Base-by-base conservation (phyloP, 2,329 filamentous ascomycete genomes). In the Arachnomyces sp. region DNA sequence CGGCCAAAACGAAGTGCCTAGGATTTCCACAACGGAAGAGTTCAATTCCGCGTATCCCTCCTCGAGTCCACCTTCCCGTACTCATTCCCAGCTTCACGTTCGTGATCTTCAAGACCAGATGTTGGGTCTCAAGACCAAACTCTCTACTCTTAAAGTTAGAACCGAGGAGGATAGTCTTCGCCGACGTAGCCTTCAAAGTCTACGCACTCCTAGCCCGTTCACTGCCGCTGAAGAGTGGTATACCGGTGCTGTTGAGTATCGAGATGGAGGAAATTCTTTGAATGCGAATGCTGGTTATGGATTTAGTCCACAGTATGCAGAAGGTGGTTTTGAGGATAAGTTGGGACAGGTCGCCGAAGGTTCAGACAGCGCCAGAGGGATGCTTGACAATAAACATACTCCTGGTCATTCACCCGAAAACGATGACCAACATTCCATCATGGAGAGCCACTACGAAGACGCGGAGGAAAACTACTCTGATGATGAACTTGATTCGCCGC, bases 101-200 rank as follows among this genome's bases (percentile, higher is more conserved):
- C 78, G 82, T 7, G 77, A 79, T 53, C 69, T 95, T 32, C 86
- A 86, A 44, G 82, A 87, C 49, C 87, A 94, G 58, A 86, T 95
- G 76, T 80, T 84, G 41, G 86, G 84, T 39, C 71, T 95, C 34
- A 89, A 88, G 56, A 86, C 84, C 44, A 86, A 87, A 53, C 88
- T 95, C 28, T 89, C 86, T 1, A 83, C 72, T 12, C 63, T 95
- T 31, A 83, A 85, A 51, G 80, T 88, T 46, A 82, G 86, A 52
- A 84, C 86, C 0, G 77, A 84, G 14, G 84, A 84, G 43, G 88
- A 94, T 51, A 87, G 77, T 51, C 62, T 93, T 52, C 81, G 85
- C 53, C 76, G 88, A 37, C 77, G 81, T 40, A 94, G 86, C 58
- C 61, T 89, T 38, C 82, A 86, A 51, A 88, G 77, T 53, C 63